Base-by-base conservation (phyloP, 495 filamentous ascomycete species). In the Talaromyces borbonicus region DNA sequence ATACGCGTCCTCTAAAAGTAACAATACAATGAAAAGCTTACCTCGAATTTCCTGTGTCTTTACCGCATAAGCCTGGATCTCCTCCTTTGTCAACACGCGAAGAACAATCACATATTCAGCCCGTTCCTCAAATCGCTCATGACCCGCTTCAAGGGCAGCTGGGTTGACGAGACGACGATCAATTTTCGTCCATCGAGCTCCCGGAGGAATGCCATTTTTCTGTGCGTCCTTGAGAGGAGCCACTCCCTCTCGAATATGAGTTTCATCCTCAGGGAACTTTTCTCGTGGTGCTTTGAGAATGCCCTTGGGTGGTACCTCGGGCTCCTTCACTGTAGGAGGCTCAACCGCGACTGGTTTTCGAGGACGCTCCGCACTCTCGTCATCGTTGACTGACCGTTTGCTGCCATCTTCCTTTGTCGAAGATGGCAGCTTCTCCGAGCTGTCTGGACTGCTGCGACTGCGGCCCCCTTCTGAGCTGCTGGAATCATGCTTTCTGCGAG, bases 151-250 rank as follows among this genome's bases (percentile, higher is more conserved):
- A 42, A 94, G 66, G 0, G 87, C 86, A 46, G 81, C 82, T 0
- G 87, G 86, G 52, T 88, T 94, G 53, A 94, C 87, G 43, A 90
- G 71, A 43, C 80, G 75, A 22, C 87, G 76, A 60, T 81, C 83
- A 56, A 94, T 85, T 70, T 90, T 94, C 30, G 87, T 94, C 87
- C 87, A 94, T 35, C 85, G 74, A 3, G 87, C 87, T 26, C 80
- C 82, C 0, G 79, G 68, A 5, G 87, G 87, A 44, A 90, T 85
- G 18, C 80, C 78, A 50, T 80, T 69, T 62, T 86, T 83, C 46
- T 69, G 62, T 39, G 84, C 80, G 43, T 89, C 85, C 61, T 90
- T 92, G 56, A 89, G 74, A 12, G 87, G 87, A 3, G 86, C 85
- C 11, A 92, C 87, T n/a, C 87, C 87, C 56, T 93, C 87, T 20